These are phyloP conservation scores for Cicer chorassanicum DNA, from an alignment of 306 rosid genomes.

Conservation along the genomic window DNA sequence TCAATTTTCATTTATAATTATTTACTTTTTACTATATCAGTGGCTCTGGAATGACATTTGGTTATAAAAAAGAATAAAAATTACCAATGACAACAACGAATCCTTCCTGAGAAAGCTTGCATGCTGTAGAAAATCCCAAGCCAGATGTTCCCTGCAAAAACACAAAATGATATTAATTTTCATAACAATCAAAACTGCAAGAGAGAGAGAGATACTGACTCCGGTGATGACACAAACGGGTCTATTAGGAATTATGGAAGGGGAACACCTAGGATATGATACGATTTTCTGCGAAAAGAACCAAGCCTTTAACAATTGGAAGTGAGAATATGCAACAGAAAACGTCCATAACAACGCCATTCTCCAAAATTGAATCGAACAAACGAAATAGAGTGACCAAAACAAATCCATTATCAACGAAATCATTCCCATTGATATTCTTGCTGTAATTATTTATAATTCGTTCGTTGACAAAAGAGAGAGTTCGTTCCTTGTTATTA, in stretches of 20 bases:
- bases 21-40: too few relatives aligned
- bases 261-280: conserved; percentile 51
- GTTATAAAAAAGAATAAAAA: conserved; percentile 1
- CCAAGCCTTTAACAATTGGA: conserved; percentile 46
- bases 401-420: conserved; percentile 47
- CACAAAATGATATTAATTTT: not conserved
- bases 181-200: conserved; percentile 13
- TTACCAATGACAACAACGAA: conserved; percentile 77
- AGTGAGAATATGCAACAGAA: conserved; percentile 55
- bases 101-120: conserved; percentile 70
- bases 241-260: conserved; percentile 37
- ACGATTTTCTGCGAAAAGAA: conserved; percentile 41
- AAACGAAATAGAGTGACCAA: conserved; percentile 50
- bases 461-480: not conserved
- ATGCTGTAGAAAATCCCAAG: conserved; percentile 77
- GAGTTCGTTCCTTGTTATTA: not conserved
- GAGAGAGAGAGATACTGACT: conserved; percentile 49
- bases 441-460: not conserved
- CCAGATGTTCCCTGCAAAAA: conserved; percentile 88
- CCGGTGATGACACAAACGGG: conserved; percentile 89
- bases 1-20: too few relatives aligned
- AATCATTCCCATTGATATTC: conserved; percentile 23
- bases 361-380: conserved; percentile 66
- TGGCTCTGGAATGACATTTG: too few relatives aligned
- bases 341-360: conserved; percentile 72